phyloP scores from a whole-genome alignment of 495 filamentous ascomycete species.

The Tuber brumale region DNA sequence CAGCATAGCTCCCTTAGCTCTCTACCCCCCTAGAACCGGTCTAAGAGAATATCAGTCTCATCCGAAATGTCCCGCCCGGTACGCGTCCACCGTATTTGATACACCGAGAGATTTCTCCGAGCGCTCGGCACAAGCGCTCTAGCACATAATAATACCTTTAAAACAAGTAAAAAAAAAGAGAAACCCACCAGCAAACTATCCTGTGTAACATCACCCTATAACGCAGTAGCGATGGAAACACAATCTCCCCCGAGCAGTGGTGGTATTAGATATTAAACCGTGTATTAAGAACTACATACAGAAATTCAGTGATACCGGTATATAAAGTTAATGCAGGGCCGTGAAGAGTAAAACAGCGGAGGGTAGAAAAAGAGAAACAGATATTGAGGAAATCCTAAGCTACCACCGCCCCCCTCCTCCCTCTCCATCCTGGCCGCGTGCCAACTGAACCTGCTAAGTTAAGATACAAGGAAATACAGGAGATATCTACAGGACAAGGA shows the following conservation, averaged over 20 bases:
- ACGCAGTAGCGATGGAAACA: not conserved
- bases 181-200: not conserved
- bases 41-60: not conserved
- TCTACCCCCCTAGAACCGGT: no score
- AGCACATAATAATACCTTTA: no score
- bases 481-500: not conserved
- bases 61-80: not conserved
- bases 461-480: not conserved
- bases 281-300: not conserved
- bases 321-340: not conserved
- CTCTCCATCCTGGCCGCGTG: no score
- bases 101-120: not conserved
- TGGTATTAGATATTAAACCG: no score
- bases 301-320: not conserved
- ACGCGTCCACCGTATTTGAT: not conserved
- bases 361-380: not conserved
- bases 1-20: not conserved
- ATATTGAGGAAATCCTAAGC: not conserved
- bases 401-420: not conserved
- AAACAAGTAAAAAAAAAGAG: not conserved
- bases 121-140: no score
- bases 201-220: not conserved
- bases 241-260: not conserved
- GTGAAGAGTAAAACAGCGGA: not conserved
- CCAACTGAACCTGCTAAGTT: not conserved